A percentile compares a stretch with the other conserved stretches of the same genome.
phyloP scores from a whole-genome alignment of 2,329 filamentous ascomycete species.

The Elsinoe ampelina region DNA sequence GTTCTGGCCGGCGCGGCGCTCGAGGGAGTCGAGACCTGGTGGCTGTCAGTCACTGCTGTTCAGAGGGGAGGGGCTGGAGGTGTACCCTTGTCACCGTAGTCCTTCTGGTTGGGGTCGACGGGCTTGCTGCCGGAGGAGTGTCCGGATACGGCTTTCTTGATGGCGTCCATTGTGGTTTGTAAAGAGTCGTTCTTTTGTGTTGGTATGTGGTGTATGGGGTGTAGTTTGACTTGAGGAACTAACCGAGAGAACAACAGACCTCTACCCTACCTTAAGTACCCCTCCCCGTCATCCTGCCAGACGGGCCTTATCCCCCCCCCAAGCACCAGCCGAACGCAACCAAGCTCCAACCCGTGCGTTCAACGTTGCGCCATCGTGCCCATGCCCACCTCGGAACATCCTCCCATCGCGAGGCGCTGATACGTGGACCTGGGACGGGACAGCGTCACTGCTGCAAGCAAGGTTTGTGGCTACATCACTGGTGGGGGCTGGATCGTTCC shows the following conservation, averaged over 20 bases:
- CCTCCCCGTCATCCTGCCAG: not conserved
- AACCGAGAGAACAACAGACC: not conserved
- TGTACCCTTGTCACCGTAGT: slow-evolving; percentile 26
- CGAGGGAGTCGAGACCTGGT: slow-evolving; percentile 17
- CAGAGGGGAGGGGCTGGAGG: too few relatives aligned
- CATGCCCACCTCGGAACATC: too few relatives aligned
- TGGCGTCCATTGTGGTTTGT: not conserved
- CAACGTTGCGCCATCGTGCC: too few relatives aligned
- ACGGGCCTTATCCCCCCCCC: not conserved
- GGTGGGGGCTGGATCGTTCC: not conserved
- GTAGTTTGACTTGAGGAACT: not conserved
- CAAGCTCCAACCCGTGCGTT: slow-evolving; percentile 6
- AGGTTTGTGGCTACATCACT: slow-evolving; percentile 4
- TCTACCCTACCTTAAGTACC: not conserved
- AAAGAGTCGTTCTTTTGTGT: not conserved
- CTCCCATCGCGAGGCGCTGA: too few relatives aligned
- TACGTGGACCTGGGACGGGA: not conserved
- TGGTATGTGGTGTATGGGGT: not conserved
- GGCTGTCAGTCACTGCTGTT: not conserved
- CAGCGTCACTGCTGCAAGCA: not conserved
- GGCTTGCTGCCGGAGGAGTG: not conserved
- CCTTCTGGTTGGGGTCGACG: slow-evolving; percentile 17
- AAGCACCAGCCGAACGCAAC: slow-evolving; percentile 4
- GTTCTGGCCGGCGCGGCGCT: slow-evolving; percentile 19
- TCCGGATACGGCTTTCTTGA: slow-evolving; percentile 7